Conservation (phyloP, 495 filamentous ascomycete genomes). For the Neurospora cerealis region DNA sequence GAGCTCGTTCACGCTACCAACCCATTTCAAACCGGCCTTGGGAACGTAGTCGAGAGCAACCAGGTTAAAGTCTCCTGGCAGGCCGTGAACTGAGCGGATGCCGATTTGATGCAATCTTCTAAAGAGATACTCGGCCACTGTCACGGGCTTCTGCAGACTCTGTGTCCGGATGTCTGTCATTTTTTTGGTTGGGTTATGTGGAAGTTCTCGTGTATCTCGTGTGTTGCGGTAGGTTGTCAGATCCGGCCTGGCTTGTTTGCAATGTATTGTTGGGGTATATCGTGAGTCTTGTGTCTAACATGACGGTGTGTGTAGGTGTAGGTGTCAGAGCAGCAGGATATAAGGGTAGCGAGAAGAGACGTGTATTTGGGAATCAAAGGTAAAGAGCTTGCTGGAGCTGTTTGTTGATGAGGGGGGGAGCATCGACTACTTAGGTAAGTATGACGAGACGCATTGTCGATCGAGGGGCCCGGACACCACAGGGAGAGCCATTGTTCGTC, state of each 20-base stretch:
- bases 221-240: not conserved
- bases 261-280: not conserved
- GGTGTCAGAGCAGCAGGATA: not conserved
- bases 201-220: not conserved
- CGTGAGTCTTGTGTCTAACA: not conserved
- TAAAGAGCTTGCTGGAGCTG: not conserved
- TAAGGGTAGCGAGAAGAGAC: not conserved
- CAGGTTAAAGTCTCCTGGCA: conserved; percentile 75
- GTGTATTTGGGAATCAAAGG: not conserved
- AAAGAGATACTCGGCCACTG: conserved; percentile 57
- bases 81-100: conserved; percentile 54
- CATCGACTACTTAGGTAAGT: not conserved
- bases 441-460: not conserved
- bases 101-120: conserved; percentile 59
- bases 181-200: not conserved
- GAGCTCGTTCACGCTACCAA: conserved; percentile 72
- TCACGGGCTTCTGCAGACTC: conserved; percentile 33
- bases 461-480: not conserved
- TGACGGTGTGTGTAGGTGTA: not conserved
- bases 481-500: not conserved
- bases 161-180: conserved; percentile 28
- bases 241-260: not conserved
- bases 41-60: conserved; percentile 56
- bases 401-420: not conserved
- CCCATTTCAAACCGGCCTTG: conserved; percentile 56